Evolutionary conservation across 2,329 filamentous ascomycete genomes (phyloP).

Genomic region (Aspergillus sp.): DNA sequence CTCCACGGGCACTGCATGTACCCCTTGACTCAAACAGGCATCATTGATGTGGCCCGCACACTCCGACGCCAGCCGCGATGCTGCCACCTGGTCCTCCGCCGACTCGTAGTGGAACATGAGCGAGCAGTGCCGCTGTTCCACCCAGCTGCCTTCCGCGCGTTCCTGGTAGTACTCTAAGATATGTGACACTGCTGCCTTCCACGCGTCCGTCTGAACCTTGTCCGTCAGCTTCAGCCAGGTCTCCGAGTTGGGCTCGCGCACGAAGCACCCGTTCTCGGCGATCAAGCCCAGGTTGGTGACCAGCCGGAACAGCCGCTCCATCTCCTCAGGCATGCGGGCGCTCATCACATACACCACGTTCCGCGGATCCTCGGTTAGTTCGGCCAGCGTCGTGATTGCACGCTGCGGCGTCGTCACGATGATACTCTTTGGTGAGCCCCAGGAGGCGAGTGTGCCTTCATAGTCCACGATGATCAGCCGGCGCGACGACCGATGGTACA

Average conservation of each 20-base stretch:
- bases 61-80: conserved; percentile 78
- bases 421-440: conserved; percentile 80
- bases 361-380: conserved; percentile 74
- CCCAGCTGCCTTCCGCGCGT: conserved; percentile 80
- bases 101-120: conserved; percentile 88
- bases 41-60: conserved; percentile 96
- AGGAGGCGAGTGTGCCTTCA: conserved; percentile 86
- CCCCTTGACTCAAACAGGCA: conserved; percentile 77
- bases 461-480: conserved; percentile 91
- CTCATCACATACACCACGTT: conserved; percentile 96
- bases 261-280: conserved; percentile 91
- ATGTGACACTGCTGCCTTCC: conserved; percentile 80
- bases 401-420: conserved; percentile 84
- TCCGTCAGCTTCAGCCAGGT: conserved; percentile 81
- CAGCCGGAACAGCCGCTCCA: conserved; percentile 80
- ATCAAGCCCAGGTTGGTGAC: conserved; percentile 85
- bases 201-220: conserved; percentile 66
- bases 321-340: conserved; percentile 79
- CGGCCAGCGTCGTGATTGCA: conserved; percentile 78
- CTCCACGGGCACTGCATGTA: conserved; percentile 80
- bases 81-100: conserved; percentile 73
- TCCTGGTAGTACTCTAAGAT: conserved; percentile 90
- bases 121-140: conserved; percentile 90
- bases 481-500: conserved; percentile 66
- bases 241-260: conserved; percentile 68